A percentile compares a stretch with the other conserved stretches of the same genome.
Evolutionary conservation across 371 early-diverging fungal genomes (phyloP).

Genomic region (Apophysomyces sp.): DNA sequence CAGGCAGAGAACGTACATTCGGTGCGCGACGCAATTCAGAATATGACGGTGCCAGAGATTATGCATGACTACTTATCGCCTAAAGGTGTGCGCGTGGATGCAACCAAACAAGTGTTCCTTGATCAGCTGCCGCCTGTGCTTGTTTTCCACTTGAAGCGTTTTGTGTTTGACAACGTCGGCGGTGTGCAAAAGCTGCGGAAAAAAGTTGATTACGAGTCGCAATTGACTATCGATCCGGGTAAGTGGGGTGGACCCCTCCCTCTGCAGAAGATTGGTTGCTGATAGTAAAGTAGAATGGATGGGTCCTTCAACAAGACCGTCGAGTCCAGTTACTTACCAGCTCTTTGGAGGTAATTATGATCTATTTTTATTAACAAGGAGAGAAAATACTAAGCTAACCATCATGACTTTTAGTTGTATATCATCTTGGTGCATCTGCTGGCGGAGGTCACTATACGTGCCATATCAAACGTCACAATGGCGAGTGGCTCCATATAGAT

Average conservation of each 20-base stretch:
- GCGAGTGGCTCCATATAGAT: conserved; percentile 91
- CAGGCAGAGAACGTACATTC: conserved; percentile 73
- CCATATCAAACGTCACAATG: conserved; percentile 73
- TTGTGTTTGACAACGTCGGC: conserved; percentile 79
- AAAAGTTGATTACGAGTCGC: conserved; percentile 70
- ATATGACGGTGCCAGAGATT: conserved; percentile 73
- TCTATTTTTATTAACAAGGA: too few species aligned
- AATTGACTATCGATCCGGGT: conserved; percentile 68
- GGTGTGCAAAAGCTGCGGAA: conserved; percentile 88
- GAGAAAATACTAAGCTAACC: too few species aligned
- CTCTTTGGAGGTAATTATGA: conserved; percentile 53
- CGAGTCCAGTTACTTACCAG: conserved; percentile 47
- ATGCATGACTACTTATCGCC: conserved; percentile 62
- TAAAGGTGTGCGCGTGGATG: conserved; percentile 61
- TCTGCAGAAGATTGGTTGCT: neutral
- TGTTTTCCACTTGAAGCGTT: conserved; percentile 93
- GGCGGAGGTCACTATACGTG: conserved; percentile 98
- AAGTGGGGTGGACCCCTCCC: conserved; percentile 10
- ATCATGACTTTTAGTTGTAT: conserved; percentile 72
- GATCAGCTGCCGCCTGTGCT: conserved; percentile 90
- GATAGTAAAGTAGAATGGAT: conserved; percentile 53
- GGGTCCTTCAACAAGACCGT: conserved; percentile 46
- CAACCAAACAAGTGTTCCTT: conserved; percentile 83
- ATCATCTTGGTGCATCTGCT: conserved; percentile 92
- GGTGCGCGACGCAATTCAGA: conserved; percentile 84